Percentiles rank a stretch among this genome's conserved stretches.
These are phyloP conservation scores for Boletus smithii DNA, from an alignment of 1,284 basidiomycete species.

Conservation along the genomic window DNA sequence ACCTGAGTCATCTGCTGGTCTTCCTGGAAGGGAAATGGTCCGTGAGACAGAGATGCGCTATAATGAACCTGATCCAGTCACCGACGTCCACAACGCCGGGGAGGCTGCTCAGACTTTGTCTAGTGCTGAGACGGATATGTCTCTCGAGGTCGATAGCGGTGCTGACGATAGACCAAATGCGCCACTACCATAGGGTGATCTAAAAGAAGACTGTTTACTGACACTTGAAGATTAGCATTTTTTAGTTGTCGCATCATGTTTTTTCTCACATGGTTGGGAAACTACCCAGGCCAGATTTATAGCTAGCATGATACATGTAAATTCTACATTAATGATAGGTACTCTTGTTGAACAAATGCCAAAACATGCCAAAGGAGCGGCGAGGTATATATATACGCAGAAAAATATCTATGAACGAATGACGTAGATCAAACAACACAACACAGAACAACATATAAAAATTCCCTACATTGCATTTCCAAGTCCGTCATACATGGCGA, in stretches of 20 bases:
- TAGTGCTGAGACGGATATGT: background rate
- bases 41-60: constrained; percentile 3
- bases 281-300: constrained; percentile 8
- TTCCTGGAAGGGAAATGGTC: constrained; percentile 1
- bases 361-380: constrained; percentile 18
- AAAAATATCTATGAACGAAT: constrained; percentile 11
- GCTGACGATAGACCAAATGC: constrained; percentile 1
- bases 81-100: background rate
- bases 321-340: constrained; percentile 33
- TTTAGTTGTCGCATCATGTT: background rate
- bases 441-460: constrained; percentile 1
- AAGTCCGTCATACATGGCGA: constrained; percentile 36
- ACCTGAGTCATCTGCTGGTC: background rate
- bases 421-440: constrained; percentile 14
- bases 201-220: background rate
- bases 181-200: background rate
- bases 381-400: constrained; percentile 10
- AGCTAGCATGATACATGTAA: constrained; percentile 28
- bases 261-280: constrained; percentile 1
- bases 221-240: background rate
- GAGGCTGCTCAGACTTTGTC: constrained; percentile 6
- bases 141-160: background rate
- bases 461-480: constrained; percentile 23
- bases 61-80: background rate
- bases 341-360: constrained; percentile 7